Evolutionary conservation across 305 asterid species (phyloP).

Genomic region (Fraxinus baroniana): DNA sequence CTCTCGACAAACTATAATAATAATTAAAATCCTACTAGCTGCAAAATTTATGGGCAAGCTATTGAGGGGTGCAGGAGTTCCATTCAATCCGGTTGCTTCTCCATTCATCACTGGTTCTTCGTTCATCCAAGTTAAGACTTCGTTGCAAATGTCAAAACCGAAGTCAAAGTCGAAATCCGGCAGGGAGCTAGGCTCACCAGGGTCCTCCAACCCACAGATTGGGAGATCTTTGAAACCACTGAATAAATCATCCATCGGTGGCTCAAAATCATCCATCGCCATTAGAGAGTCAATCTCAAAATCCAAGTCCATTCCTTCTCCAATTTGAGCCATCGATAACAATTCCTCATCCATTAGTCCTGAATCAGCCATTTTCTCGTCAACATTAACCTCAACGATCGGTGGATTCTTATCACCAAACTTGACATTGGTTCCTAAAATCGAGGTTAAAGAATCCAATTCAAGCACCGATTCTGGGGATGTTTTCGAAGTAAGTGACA

Average conservation of each 20-base stretch:
- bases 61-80: constrained; percentile 49
- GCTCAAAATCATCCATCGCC: constrained; percentile 17
- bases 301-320: constrained; percentile 50
- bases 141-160: constrained; percentile 45
- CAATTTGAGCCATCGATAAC: constrained; percentile 42
- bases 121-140: constrained; percentile 50
- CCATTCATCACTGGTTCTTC: constrained; percentile 41
- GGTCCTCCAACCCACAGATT: constrained; percentile 34
- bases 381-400: constrained; percentile 7
- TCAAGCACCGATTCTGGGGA: constrained; percentile 55
- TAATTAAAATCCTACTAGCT: constrained; percentile 32
- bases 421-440: constrained; percentile 1
- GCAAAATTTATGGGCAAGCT: constrained; percentile 89
- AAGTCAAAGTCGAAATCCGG: constrained; percentile 63
- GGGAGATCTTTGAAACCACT: constrained; percentile 45
- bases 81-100: constrained; percentile 33
- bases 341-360: constrained; percentile 32
- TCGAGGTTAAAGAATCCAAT: constrained; percentile 34
- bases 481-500: constrained; percentile 40
- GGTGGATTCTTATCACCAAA: background rate
- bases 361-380: constrained; percentile 8
- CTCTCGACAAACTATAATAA: constrained; percentile 1
- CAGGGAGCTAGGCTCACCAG: constrained; percentile 23
- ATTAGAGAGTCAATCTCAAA: constrained; percentile 39
- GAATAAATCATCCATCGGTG: constrained; percentile 38